Evolutionary conservation across 352 stramenopile species (phyloP), one percentile per base, ranked within the genome.

Genomic region (Phytophthora meadii): DNA sequence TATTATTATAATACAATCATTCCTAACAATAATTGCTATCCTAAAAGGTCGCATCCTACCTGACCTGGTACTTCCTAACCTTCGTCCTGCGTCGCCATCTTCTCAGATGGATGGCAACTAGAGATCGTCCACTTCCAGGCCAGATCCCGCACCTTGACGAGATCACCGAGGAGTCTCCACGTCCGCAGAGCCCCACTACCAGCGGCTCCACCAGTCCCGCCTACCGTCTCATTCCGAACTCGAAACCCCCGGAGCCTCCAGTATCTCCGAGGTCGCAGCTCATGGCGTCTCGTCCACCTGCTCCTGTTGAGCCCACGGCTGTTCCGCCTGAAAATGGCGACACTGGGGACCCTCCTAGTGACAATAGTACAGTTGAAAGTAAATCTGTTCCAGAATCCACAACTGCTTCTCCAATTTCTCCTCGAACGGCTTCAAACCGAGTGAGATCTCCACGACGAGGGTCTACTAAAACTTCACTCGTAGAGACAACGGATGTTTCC

Each of bases 81-180:
- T 37, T 45, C 46, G 25, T 57, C 27, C 58, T 36, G 11, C 28
- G 12, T 54, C 30, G 54, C 41, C 52, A 69, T 64, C 46, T 64
- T 57, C 54, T 69, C 53, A 70, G 61, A 65, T 70, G 61, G 61
- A 70, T 70, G 61, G 61, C 54, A 70, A 70, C 61, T 70, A 65
- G 55, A 65, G 61, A 70, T 51, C 61, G 17, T 17, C 61, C 54
- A 55, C 61, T 70, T 70, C 61, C 61, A 60, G 61, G 61, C 46
- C 61, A 70, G 54, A 70, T 54, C 55, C 54, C 37, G 3, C 37
- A 59, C 47, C 22, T 70, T 47, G 54, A 65, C 54, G 61, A 70
- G 48, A 54, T 60, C 32, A 70, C 60, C 49, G 46, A 59, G 41
- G 61, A 70, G 25, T 65, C 60, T 56, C 51, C 59, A 8, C 14